Evolutionary conservation across 108 stramenopile species (phyloP).

Genomic region (Skeletonema potamos): DNA sequence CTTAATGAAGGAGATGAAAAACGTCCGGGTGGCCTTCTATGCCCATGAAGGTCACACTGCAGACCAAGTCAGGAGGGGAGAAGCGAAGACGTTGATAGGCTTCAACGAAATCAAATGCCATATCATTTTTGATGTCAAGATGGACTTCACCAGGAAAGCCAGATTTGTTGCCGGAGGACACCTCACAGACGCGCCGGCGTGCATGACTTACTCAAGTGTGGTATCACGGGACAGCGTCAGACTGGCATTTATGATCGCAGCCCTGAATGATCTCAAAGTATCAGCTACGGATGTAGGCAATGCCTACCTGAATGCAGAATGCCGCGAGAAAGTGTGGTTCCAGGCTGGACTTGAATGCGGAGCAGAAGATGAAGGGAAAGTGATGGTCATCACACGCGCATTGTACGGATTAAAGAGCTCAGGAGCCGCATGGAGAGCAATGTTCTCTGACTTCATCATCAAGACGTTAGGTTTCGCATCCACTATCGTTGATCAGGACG

Average conservation of each 20-base stretch:
- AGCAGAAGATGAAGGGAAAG: conserved; percentile 18
- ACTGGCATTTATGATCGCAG: conserved; percentile 33
- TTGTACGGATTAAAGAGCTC: conserved; percentile 50
- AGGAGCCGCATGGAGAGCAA: conserved; percentile 23
- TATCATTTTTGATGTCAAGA: conserved; percentile 54
- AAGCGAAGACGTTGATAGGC: neutral
- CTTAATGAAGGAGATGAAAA: conserved; percentile 37
- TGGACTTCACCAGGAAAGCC: conserved; percentile 42
- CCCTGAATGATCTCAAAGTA: conserved; percentile 40
- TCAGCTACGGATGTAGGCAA: conserved; percentile 35
- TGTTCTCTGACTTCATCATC: conserved; percentile 13
- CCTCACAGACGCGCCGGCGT: conserved; percentile 18
- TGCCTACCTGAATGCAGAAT: conserved; percentile 39
- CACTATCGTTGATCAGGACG: conserved; percentile 29
- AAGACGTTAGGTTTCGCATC: conserved; percentile 5
- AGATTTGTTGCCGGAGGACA: conserved; percentile 26
- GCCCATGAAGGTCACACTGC: neutral
- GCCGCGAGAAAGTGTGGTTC: conserved; percentile 38
- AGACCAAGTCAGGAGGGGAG: conserved; percentile 11
- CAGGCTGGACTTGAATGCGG: conserved; percentile 45
- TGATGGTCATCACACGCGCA: conserved; percentile 27
- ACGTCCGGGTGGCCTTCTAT: conserved; percentile 14
- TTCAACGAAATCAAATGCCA: conserved; percentile 37
- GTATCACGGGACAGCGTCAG: conserved; percentile 52
- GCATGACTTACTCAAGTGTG: conserved; percentile 53